phyloP scores from a whole-genome alignment of 139 green algal genomes.

The Haematococcus sp. region DNA sequence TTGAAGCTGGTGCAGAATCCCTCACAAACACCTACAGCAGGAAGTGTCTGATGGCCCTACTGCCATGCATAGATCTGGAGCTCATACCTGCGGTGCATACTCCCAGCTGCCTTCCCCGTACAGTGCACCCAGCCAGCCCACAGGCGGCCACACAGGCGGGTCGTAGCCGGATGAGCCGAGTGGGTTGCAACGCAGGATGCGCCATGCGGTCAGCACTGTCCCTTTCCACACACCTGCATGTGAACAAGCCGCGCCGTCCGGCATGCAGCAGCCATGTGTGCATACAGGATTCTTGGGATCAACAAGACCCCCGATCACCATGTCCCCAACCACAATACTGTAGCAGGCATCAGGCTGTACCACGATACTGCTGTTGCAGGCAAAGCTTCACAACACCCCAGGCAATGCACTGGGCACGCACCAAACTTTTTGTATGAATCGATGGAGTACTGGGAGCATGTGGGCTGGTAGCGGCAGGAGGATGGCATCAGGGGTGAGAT shows the following conservation, averaged over 20 bases:
- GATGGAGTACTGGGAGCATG: conserved; percentile 72
- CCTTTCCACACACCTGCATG: conserved; percentile 55
- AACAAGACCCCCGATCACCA: too few species aligned
- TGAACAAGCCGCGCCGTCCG: too few species aligned
- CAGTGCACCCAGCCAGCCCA: conserved; percentile 31
- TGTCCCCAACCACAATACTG: background rate
- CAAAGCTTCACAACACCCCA: background rate
- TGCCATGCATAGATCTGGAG: background rate
- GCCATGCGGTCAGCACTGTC: conserved; percentile 74
- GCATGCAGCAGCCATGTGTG: background rate
- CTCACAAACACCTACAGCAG: too few species aligned
- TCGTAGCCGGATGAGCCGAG: conserved; percentile 53
- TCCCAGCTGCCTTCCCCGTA: conserved; percentile 20
- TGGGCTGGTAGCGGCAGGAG: conserved; percentile 79
- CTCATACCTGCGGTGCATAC: background rate
- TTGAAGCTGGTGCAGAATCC: too few species aligned
- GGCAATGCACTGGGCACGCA: conserved; percentile 5
- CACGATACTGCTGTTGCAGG: too few species aligned
- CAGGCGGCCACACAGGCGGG: conserved; percentile 48
- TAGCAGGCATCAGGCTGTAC: too few species aligned
- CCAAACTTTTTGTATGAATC: conserved; percentile 65
- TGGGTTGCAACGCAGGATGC: conserved; percentile 75
- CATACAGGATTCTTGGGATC: background rate
- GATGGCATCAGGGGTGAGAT: conserved; percentile 75
- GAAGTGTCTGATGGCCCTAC: too few species aligned